Evolutionary conservation across 139 green algal species (phyloP).

Genomic region (Tetradesmus lagerheimii): DNA sequence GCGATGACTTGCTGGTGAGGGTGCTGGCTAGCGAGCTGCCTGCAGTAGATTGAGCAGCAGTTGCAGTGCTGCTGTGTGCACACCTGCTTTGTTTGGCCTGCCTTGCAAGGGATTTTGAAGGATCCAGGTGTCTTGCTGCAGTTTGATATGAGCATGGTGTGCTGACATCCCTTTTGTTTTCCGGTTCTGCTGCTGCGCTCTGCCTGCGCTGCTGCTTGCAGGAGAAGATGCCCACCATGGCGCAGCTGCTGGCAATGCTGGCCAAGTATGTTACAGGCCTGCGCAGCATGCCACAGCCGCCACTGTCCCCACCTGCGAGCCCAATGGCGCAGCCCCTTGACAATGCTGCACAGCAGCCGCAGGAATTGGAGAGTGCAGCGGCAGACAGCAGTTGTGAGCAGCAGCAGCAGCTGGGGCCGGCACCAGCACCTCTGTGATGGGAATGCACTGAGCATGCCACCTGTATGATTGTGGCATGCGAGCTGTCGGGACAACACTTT

Average conservation of each 20-base stretch:
- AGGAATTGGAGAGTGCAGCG: background rate
- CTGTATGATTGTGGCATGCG: background rate
- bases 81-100: too few species aligned
- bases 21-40: background rate
- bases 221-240: slow-evolving; percentile 28
- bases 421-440: background rate
- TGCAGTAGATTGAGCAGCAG: background rate
- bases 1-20: slow-evolving; percentile 15
- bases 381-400: background rate
- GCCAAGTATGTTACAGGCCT: slow-evolving; percentile 8
- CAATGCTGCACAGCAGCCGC: background rate
- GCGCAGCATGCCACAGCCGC: background rate
- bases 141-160: background rate
- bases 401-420: background rate
- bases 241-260: slow-evolving; percentile 4
- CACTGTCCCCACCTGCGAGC: background rate
- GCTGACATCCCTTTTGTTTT: background rate
- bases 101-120: too few species aligned
- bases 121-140: too few species aligned
- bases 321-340: background rate
- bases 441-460: background rate
- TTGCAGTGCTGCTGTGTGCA: background rate
- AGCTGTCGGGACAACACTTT: background rate
- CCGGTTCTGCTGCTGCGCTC: background rate
- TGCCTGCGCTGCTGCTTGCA: background rate